Conservation (phyloP, 2,329 filamentous ascomycete genomes). For the Fusarium kyushuense region DNA sequence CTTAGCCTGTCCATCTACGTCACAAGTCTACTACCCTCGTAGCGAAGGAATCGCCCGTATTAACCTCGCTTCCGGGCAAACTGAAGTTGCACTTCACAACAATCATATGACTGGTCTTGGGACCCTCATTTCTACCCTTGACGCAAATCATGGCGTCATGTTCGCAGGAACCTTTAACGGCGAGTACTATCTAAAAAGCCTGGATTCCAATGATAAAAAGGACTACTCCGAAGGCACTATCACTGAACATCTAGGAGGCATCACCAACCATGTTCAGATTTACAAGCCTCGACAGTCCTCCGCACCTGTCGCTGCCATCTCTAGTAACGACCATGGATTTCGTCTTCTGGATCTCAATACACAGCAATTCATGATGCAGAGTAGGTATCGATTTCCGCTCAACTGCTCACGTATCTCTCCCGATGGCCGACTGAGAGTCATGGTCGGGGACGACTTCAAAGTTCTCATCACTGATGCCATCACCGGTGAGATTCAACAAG, state of each 20-base stretch:
- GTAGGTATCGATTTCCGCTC: conserved; percentile 69
- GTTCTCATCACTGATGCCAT: conserved; percentile 78
- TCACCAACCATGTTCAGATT: conserved; percentile 74
- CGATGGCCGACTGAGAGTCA: conserved; percentile 75
- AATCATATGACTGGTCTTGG: conserved; percentile 53
- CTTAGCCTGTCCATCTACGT: conserved; percentile 67
- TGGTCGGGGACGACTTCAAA: conserved; percentile 77
- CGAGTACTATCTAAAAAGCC: conserved; percentile 63
- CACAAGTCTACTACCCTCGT: conserved; percentile 69
- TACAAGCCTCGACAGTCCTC: conserved; percentile 65
- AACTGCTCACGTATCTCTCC: conserved; percentile 81
- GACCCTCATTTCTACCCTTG: conserved; percentile 63
- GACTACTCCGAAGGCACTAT: conserved; percentile 60
- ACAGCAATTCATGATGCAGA: conserved; percentile 67
- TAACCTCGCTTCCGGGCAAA: conserved; percentile 62
- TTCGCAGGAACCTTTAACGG: conserved; percentile 70
- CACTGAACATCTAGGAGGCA: conserved; percentile 64
- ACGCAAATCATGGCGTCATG: conserved; percentile 66
- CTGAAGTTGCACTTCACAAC: conserved; percentile 60
- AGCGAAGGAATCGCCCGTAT: conserved; percentile 62
- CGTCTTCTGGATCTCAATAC: conserved; percentile 69
- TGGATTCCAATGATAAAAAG: conserved; percentile 56
- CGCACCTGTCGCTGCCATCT: conserved; percentile 68
- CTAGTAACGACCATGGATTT: conserved; percentile 71
- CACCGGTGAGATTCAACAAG: conserved; percentile 68